A percentile compares a stretch with the other conserved stretches of the same genome.
These are phyloP conservation scores for Ascochyta clinopodiicola DNA, from an alignment of 2,329 filamentous ascomycete species.

Conservation along the genomic window DNA sequence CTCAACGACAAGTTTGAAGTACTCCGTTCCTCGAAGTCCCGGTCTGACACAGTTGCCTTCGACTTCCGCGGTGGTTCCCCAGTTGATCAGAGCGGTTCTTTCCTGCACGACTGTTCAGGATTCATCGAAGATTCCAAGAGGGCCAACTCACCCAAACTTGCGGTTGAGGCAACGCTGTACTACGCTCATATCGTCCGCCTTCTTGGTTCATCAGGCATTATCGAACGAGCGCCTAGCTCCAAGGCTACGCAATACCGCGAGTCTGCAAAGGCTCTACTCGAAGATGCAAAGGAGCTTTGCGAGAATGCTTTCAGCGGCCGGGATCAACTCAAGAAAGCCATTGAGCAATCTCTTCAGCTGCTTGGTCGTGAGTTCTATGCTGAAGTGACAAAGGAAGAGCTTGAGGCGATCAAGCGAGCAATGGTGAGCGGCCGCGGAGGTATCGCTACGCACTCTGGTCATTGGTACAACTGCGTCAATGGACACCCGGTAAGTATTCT, in stretches of 20 bases:
- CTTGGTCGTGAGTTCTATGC: constrained; percentile 49
- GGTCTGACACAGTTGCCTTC: not conserved
- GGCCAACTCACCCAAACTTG: constrained; percentile 48
- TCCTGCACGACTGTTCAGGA: constrained; percentile 35
- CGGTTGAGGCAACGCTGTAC: constrained; percentile 46
- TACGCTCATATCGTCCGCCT: constrained; percentile 41
- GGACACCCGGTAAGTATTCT: constrained; percentile 56
- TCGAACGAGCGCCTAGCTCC: constrained; percentile 5
- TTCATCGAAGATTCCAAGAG: constrained; percentile 39
- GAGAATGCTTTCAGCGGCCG: constrained; percentile 40
- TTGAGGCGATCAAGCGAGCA: constrained; percentile 54
- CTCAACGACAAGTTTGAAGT: constrained; percentile 43
- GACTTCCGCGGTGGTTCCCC: constrained; percentile 23
- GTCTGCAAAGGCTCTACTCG: constrained; percentile 35
- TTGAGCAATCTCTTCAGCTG: constrained; percentile 37
- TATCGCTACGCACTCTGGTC: constrained; percentile 56
- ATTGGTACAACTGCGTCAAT: constrained; percentile 67
- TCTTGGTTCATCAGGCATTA: constrained; percentile 26
- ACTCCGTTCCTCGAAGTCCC: not conserved
- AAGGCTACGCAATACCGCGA: constrained; percentile 22
- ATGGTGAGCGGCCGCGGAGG: constrained; percentile 55
- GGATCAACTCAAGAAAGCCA: constrained; percentile 28
- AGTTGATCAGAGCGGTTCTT: constrained; percentile 12
- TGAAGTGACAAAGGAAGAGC: constrained; percentile 51
- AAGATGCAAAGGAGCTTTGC: constrained; percentile 43